A percentile compares a stretch with the other conserved stretches of the same genome.
Conservation (phyloP, 305 asterid species). For the Fraxinus latifolia region DNA sequence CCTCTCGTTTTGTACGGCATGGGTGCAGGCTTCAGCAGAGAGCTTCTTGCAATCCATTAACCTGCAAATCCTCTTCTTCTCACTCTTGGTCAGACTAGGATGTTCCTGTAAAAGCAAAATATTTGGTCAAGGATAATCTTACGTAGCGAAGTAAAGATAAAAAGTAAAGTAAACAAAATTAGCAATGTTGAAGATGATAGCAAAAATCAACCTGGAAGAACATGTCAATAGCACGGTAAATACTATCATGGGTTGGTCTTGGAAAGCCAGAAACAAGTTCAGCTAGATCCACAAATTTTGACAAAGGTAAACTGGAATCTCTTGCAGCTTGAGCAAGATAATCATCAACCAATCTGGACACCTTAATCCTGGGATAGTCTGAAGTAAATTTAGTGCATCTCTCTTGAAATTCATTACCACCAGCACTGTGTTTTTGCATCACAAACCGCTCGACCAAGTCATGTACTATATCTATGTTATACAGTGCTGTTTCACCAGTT, state of each 20-base stretch:
- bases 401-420: slow-evolving; percentile 39
- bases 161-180: neutral
- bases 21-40: slow-evolving; percentile 66
- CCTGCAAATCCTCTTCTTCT: slow-evolving; percentile 63
- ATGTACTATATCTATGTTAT: slow-evolving; percentile 45
- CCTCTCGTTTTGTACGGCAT: slow-evolving; percentile 80
- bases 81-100: slow-evolving; percentile 59
- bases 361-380: slow-evolving; percentile 54
- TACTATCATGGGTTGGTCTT: slow-evolving; percentile 61
- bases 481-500: slow-evolving; percentile 44
- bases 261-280: slow-evolving; percentile 56
- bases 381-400: slow-evolving; percentile 30
- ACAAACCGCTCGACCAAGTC: slow-evolving; percentile 64
- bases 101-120: slow-evolving; percentile 48
- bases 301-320: slow-evolving; percentile 49
- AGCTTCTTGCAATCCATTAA: slow-evolving; percentile 75
- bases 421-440: slow-evolving; percentile 43
- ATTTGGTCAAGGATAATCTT: neutral
- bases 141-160: neutral
- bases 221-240: slow-evolving; percentile 73
- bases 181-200: neutral
- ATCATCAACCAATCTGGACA: slow-evolving; percentile 60
- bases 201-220: slow-evolving; percentile 56
- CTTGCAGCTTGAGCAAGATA: slow-evolving; percentile 72
- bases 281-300: slow-evolving; percentile 50